phyloP scores from a whole-genome alignment of 1,284 basidiomycete species.

The Ustilago xerochloae region DNA sequence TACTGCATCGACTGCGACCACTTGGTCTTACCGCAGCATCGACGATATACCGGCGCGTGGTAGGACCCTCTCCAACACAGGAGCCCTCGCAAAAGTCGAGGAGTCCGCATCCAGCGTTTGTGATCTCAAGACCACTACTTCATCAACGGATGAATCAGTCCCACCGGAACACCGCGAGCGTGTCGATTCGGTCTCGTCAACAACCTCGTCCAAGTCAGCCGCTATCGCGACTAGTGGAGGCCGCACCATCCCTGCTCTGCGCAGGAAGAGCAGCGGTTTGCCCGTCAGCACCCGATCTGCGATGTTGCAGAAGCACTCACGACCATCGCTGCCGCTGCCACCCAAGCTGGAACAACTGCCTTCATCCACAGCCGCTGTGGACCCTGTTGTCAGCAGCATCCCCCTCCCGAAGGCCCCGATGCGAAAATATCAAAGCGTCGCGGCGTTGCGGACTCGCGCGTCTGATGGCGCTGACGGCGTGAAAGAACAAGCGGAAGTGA shows the following conservation, averaged over 20 bases:
- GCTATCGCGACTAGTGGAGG: neutral
- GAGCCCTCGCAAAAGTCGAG: neutral
- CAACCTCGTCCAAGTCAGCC: neutral
- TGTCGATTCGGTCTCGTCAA: neutral
- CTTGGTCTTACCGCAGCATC: constrained; percentile 26
- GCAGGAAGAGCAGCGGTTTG: constrained; percentile 31
- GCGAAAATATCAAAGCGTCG: constrained; percentile 21
- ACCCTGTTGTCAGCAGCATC: neutral
- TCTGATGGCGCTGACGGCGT: neutral
- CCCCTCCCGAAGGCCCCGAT: neutral
- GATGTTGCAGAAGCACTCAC: neutral
- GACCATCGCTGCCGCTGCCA: constrained; percentile 17
- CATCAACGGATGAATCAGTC: neutral
- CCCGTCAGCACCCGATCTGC: constrained; percentile 13
- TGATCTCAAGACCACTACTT: neutral
- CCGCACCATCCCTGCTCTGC: constrained; percentile 3
- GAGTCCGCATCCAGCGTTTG: neutral
- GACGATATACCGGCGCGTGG: neutral
- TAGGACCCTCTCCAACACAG: neutral
- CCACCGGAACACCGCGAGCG: neutral
- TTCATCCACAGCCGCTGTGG: neutral
- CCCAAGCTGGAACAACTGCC: neutral
- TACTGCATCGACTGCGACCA: constrained; percentile 32
- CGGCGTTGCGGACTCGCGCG: neutral
- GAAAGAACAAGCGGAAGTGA: neutral